phyloP scores from a whole-genome alignment of 768 basidiomycete species.

The Rubroboletus satanas region DNA sequence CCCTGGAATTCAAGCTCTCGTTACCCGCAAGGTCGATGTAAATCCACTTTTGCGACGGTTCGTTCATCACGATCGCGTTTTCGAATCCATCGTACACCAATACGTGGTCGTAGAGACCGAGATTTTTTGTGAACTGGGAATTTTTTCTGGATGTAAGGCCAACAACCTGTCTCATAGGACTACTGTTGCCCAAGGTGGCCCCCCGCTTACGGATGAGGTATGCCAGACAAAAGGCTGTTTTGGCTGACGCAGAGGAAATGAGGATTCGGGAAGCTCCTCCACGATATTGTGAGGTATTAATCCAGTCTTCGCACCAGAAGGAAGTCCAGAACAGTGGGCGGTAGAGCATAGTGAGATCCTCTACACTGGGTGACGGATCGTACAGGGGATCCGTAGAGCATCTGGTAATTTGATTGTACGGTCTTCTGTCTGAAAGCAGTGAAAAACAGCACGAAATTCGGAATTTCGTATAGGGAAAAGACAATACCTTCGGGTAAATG shows the following conservation, averaged over 20 bases:
- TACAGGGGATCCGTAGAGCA: conserved; percentile 57
- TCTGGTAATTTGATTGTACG: conserved; percentile 65
- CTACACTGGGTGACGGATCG: conserved; percentile 40
- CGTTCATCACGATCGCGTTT: conserved; percentile 29
- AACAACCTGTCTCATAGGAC: conserved; percentile 37
- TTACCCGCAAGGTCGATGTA: conserved; percentile 67
- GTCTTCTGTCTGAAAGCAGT: conserved; percentile 51
- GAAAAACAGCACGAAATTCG: not conserved
- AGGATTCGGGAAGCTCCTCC: conserved; percentile 46
- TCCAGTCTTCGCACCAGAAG: conserved; percentile 73
- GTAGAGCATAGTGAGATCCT: conserved; percentile 70
- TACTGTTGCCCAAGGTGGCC: not conserved
- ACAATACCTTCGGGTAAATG: conserved; percentile 55
- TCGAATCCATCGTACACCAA: conserved; percentile 50
- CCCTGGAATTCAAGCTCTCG: conserved; percentile 41
- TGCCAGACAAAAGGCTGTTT: conserved; percentile 68
- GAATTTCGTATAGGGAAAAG: not conserved
- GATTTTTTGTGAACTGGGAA: conserved; percentile 47
- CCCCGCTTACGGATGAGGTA: conserved; percentile 52
- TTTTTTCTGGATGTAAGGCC: conserved; percentile 62
- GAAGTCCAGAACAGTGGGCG: conserved; percentile 74
- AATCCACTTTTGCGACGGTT: conserved; percentile 41
- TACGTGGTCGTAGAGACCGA: conserved; percentile 56
- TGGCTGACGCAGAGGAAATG: conserved; percentile 68
- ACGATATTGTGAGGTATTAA: conserved; percentile 48